Conservation (phyloP, 768 basidiomycete species). For the Hygrophorus pudorinus region DNA sequence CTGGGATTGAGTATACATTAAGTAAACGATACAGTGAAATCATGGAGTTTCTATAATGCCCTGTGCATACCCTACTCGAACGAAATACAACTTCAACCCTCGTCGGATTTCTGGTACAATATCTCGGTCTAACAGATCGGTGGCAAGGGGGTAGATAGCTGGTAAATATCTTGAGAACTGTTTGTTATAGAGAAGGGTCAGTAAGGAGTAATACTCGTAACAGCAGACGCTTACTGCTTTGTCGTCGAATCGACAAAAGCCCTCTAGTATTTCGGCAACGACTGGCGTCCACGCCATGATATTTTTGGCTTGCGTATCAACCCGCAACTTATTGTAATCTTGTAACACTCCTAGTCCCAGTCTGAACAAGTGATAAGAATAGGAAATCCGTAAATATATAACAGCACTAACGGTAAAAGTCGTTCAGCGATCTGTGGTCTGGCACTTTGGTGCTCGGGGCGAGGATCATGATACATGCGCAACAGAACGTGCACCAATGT, state of each 20-base stretch:
- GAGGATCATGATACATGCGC: constrained; percentile 87
- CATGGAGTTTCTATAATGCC: constrained; percentile 56
- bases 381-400: not conserved
- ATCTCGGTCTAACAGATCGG: constrained; percentile 77
- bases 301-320: constrained; percentile 90
- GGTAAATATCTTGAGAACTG: constrained; percentile 87
- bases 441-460: constrained; percentile 80
- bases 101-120: constrained; percentile 75
- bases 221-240: constrained; percentile 60
- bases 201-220: no score
- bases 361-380: constrained; percentile 29
- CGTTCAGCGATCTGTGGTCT: constrained; percentile 72
- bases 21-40: constrained; percentile 22
- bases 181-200: not conserved
- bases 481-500: constrained; percentile 88
- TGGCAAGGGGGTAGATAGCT: constrained; percentile 83
- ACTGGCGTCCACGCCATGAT: constrained; percentile 99
- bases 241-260: constrained; percentile 83
- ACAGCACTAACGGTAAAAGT: constrained; percentile 51
- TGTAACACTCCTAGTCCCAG: constrained; percentile 80
- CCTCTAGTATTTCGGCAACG: constrained; percentile 87
- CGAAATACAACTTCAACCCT: constrained; percentile 68
- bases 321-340: constrained; percentile 82
- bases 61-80: constrained; percentile 66
- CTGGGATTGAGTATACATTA: constrained; percentile 24